These are phyloP conservation scores for Cicer bijugum DNA, from an alignment of 306 rosid genomes.

Conservation along the genomic window DNA sequence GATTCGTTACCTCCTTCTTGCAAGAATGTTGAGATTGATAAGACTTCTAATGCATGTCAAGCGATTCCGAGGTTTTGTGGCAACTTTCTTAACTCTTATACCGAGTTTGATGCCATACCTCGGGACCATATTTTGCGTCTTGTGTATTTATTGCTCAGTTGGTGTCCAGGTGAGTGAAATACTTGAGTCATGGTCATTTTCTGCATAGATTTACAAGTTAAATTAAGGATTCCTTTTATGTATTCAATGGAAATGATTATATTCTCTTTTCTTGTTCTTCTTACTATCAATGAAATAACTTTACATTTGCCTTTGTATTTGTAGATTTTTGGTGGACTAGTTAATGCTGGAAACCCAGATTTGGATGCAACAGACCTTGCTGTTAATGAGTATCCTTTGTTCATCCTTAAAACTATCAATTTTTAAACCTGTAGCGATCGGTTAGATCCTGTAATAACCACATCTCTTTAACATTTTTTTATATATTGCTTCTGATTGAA, in stretches of 20 bases:
- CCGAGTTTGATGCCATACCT: slow-evolving; percentile 99
- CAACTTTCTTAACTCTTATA: slow-evolving; percentile 88
- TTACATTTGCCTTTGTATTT: slow-evolving; percentile 19
- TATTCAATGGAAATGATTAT: slow-evolving; percentile 16
- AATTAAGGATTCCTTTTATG: slow-evolving; percentile 30
- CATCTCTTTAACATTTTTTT: slow-evolving; percentile 17
- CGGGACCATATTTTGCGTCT: slow-evolving; percentile 84
- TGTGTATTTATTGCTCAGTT: slow-evolving; percentile 82
- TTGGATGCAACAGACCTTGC: slow-evolving; percentile 74
- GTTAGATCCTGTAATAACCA: slow-evolving; percentile 35
- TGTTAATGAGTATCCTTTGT: slow-evolving; percentile 87
- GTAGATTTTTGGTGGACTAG: slow-evolving; percentile 90
- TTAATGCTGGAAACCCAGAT: slow-evolving; percentile 77
- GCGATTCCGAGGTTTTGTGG: slow-evolving; percentile 86
- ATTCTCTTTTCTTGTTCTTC: slow-evolving; percentile 29
- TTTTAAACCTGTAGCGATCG: slow-evolving; percentile 29
- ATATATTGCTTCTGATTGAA: slow-evolving; percentile 32
- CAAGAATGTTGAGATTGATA: slow-evolving; percentile 88
- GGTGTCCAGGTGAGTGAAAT: slow-evolving; percentile 81
- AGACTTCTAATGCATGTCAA: slow-evolving; percentile 85
- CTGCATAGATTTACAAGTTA: slow-evolving; percentile 30
- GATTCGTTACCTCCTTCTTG: slow-evolving; percentile 98
- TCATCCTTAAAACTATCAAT: slow-evolving; percentile 25
- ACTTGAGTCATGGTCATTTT: slow-evolving; percentile 40
- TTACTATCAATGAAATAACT: slow-evolving; percentile 23